Evolutionary conservation across 345 rosid species (phyloP), one percentile per base, ranked within the genome.

Genomic region (Psidium friedrichsthalianum): DNA sequence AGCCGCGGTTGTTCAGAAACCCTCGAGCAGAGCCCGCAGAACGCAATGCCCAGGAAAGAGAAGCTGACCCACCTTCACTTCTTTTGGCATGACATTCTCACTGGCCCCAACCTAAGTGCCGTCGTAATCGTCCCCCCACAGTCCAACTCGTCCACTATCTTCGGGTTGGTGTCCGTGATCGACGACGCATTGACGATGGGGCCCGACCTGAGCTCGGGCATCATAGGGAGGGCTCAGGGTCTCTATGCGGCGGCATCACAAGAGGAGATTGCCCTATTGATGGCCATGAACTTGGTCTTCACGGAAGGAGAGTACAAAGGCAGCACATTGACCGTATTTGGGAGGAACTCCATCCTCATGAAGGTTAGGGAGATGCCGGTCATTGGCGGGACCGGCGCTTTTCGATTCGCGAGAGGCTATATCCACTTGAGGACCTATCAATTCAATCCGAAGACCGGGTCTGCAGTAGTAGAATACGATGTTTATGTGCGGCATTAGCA

Each of bases 331-430:
- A 87, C 89, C 3, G 74, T 87, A 47, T 25, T 87, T 4, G 89
- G 89, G 51, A 54, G 82, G 83, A 88, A 84, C 55, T 1, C 42
- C 3, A 55, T 82, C 53, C 22, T 56, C 24, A 24, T 61, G 2
- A 64, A 58, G 85, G 86, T 84, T 27, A 86, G 88, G 51, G 90
- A 88, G 80, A 86, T 84, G 90, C 88, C 88, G 56, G 88, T 88
- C 78, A 56, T 88, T 53, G 86, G 88, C 27, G 86, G 90, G 52
- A 88, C 74, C 10, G 40, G 40, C 21, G 74, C 42, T 61, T 61
- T 61, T 22, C 42, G 3, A 0, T 61, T 61, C 5, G 74, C 78
- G 12, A 32, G 58, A 56, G 58, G 58, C 25, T 21, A 56, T 4
- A 25, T 8, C 22, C 61, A 57, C 6, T 14, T 27, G 13, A 25